Evolutionary conservation across 805 yeast genomes (phyloP), one percentile per base, ranked within the genome.

Genomic region (Pichia phayaonensis): DNA sequence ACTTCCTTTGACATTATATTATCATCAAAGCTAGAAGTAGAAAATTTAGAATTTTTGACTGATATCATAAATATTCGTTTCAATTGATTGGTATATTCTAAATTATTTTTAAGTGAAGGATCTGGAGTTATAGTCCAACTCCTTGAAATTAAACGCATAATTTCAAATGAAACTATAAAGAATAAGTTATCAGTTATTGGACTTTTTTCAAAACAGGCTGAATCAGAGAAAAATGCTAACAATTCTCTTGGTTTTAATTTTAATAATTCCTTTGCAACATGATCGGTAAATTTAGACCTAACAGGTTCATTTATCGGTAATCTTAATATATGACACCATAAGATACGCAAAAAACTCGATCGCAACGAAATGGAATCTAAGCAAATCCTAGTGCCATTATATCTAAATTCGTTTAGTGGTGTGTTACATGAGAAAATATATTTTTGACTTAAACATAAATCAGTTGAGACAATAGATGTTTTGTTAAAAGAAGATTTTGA

Each of bases 291-390:
- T 18, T 42, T 24, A 2, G 16, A 3, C 20, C 22, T 50, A 4
- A 46, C 45, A 20, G 38, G 15, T 8, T 6, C 18, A 20, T 42
- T 29, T 8, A 50, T 27, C 8, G 48, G 40, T 8, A 49, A 36
- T 21, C 31, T 34, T 36, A 18, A 1, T 12, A 45, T n/a, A 22
- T 42, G 41, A 6, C 26, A n/a, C 53, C 53, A 50, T 15, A 20
- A 22, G 3, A 46, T 11, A 16, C 21, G 27, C 11, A 50, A 31
- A 8, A 50, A 31, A 8, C 38, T 26, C 10, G 40, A 23, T 21
- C 53, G 27, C 13, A 41, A 18, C 2, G 50, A 40, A 11, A 50
- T 27, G 3, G 53, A 50, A 22, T 50, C 53, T 13, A 50, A 20
- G 13, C 49, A 20, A 7, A 50, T 40, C 16, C 47, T 45, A 10